Evolutionary conservation across 257 asterid species (phyloP).

Genomic region (Cinchona pubescens): DNA sequence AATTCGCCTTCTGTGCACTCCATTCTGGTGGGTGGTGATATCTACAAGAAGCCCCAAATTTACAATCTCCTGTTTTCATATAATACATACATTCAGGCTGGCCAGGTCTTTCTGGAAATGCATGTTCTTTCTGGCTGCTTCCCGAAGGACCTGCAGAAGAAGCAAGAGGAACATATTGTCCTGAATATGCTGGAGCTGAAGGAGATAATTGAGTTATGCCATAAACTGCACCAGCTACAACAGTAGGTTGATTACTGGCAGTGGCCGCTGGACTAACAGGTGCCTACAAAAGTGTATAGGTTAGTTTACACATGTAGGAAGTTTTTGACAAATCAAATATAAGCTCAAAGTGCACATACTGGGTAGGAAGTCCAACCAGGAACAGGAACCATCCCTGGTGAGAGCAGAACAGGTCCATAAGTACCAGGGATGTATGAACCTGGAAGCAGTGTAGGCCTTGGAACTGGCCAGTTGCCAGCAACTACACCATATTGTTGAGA

Average conservation of each 20-base stretch:
- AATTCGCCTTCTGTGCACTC: slow-evolving; percentile 49
- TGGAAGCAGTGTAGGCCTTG: slow-evolving; percentile 67
- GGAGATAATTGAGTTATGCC: slow-evolving; percentile 72
- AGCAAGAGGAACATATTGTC: slow-evolving; percentile 57
- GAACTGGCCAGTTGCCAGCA: slow-evolving; percentile 84
- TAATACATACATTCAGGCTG: slow-evolving; percentile 80
- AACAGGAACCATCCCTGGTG: slow-evolving; percentile 75
- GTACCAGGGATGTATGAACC: slow-evolving; percentile 72
- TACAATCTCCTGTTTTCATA: slow-evolving; percentile 85
- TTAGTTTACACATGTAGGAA: not conserved
- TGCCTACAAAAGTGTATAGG: slow-evolving; percentile 7
- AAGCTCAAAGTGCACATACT: slow-evolving; percentile 37
- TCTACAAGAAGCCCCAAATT: slow-evolving; percentile 81
- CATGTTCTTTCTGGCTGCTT: slow-evolving; percentile 56
- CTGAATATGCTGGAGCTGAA: slow-evolving; percentile 74
- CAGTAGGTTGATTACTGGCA: slow-evolving; percentile 53
- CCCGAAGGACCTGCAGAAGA: slow-evolving; percentile 63
- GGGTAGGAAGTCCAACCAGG: slow-evolving; percentile 87
- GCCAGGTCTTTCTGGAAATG: slow-evolving; percentile 86
- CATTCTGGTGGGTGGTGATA: slow-evolving; percentile 84
- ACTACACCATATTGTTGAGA: slow-evolving; percentile 79
- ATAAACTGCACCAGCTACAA: slow-evolving; percentile 54
- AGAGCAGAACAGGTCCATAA: slow-evolving; percentile 69
- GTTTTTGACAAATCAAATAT: slow-evolving; percentile 16
- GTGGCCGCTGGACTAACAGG: slow-evolving; percentile 54